Percentiles rank a stretch among this genome's conserved stretches.
phyloP scores from a whole-genome alignment of 768 basidiomycete genomes.

The Boletus pseudo-olivaceus region DNA sequence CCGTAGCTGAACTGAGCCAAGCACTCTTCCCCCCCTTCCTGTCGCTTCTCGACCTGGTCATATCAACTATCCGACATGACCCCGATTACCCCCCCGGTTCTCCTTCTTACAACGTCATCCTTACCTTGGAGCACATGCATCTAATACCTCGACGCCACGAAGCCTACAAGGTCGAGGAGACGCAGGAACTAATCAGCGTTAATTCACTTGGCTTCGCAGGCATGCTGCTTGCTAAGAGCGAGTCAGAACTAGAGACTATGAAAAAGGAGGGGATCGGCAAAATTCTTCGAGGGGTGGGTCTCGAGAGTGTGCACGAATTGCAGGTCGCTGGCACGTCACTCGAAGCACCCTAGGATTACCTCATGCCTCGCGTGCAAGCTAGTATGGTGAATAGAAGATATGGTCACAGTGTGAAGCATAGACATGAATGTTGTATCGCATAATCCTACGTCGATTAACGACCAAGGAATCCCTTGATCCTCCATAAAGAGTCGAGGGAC shows the following conservation, averaged over 20 bases:
- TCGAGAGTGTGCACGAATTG: slow-evolving; percentile 64
- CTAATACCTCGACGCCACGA: slow-evolving; percentile 76
- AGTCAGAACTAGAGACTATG: slow-evolving; percentile 68
- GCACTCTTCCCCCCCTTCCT: slow-evolving; percentile 61
- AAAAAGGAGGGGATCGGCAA: slow-evolving; percentile 58
- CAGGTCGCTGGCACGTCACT: slow-evolving; percentile 51
- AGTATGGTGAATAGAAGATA: not conserved
- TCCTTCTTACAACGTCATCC: slow-evolving; percentile 79
- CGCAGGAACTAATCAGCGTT: slow-evolving; percentile 61
- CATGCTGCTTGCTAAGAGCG: slow-evolving; percentile 82
- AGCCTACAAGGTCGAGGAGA: slow-evolving; percentile 47
- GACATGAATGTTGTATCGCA: not conserved
- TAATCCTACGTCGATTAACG: slow-evolving; percentile 8
- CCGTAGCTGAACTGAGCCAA: slow-evolving; percentile 45
- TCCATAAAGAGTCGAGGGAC: slow-evolving; percentile 52
- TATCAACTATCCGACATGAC: slow-evolving; percentile 70
- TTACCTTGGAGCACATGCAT: slow-evolving; percentile 82
- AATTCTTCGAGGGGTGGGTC: slow-evolving; percentile 61
- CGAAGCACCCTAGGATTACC: slow-evolving; percentile 29
- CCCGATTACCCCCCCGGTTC: slow-evolving; percentile 56
- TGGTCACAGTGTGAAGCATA: not conserved
- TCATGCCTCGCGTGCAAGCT: not conserved
- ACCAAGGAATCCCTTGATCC: slow-evolving; percentile 38
- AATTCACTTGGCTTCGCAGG: slow-evolving; percentile 92
- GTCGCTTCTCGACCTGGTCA: slow-evolving; percentile 68